These are phyloP conservation scores for Camelina sativa DNA, from an alignment of 345 rosid species.

Conservation along the genomic window DNA sequence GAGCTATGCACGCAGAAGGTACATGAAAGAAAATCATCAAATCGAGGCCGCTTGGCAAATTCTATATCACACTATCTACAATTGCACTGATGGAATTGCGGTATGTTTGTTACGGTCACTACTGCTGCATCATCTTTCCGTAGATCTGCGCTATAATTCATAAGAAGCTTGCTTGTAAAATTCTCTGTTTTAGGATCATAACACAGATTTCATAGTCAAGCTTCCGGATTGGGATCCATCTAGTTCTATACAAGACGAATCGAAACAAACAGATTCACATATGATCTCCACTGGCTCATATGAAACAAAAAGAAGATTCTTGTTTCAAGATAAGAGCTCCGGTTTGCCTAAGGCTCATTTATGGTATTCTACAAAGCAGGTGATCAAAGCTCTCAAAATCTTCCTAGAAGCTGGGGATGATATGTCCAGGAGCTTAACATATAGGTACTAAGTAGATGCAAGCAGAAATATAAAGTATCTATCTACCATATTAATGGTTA, in stretches of 20 bases:
- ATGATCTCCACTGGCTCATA: constrained; percentile 32
- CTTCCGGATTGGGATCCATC: constrained; percentile 95
- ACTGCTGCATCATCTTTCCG: constrained; percentile 12
- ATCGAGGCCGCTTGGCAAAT: constrained; percentile 81
- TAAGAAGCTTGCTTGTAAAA: neutral
- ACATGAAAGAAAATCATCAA: constrained; percentile 68
- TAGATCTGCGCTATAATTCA: neutral
- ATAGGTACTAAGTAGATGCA: constrained; percentile 75
- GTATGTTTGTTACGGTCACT: constrained; percentile 54
- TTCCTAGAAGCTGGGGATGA: constrained; percentile 78
- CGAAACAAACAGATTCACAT: constrained; percentile 44
- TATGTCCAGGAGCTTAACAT: constrained; percentile 68
- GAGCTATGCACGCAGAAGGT: constrained; percentile 74
- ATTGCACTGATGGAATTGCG: constrained; percentile 76
- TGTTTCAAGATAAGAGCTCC: constrained; percentile 53
- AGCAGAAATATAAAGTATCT: constrained; percentile 5
- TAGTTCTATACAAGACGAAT: constrained; percentile 37
- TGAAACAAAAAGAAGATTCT: constrained; percentile 65
- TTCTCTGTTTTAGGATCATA: constrained; percentile 73
- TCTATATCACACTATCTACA: constrained; percentile 81
- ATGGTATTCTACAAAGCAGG: constrained; percentile 78
- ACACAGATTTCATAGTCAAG: constrained; percentile 88
- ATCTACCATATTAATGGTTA: constrained; percentile 17
- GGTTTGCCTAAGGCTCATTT: constrained; percentile 73
- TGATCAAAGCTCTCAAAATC: constrained; percentile 60